A percentile compares a stretch with the other conserved stretches of the same genome.
These are phyloP conservation scores for Metschnikowia anglica DNA, from an alignment of 805 yeast species.

Conservation along the genomic window DNA sequence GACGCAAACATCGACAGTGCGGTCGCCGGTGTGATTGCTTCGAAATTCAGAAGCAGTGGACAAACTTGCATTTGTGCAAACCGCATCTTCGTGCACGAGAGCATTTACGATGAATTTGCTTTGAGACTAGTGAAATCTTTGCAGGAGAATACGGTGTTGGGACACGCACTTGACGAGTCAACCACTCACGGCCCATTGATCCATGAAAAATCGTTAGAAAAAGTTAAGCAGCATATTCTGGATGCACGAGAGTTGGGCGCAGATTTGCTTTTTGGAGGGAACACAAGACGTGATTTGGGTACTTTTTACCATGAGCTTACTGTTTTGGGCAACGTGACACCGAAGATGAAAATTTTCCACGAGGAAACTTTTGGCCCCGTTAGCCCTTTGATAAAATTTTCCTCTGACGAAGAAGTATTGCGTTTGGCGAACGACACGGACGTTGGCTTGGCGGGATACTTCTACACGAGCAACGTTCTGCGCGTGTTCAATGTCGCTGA, in stretches of 20 bases:
- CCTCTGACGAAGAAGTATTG: constrained; percentile 62
- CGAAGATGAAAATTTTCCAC: constrained; percentile 53
- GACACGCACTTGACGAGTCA: constrained; percentile 58
- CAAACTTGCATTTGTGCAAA: constrained; percentile 25
- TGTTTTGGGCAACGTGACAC: constrained; percentile 57
- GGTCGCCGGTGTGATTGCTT: constrained; percentile 20
- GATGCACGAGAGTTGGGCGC: constrained; percentile 72
- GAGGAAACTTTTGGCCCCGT: constrained; percentile 86
- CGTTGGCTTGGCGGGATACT: constrained; percentile 78
- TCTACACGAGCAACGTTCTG: constrained; percentile 56
- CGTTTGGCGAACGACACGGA: constrained; percentile 61
- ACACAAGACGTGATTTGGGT: constrained; percentile 53
- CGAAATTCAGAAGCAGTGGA: constrained; percentile 23
- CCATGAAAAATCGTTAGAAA: constrained; percentile 58
- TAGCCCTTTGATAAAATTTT: constrained; percentile 66
- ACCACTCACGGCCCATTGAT: constrained; percentile 78
- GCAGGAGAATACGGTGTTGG: constrained; percentile 44
- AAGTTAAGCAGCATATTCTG: constrained; percentile 59
- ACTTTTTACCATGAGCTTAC: constrained; percentile 68
- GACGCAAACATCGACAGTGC: constrained; percentile 23
- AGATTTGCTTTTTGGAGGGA: constrained; percentile 61
- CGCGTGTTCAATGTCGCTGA: constrained; percentile 63
- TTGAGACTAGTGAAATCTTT: constrained; percentile 14
- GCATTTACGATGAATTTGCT: constrained; percentile 19
- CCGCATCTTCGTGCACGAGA: constrained; percentile 22